phyloP scores from a whole-genome alignment of 495 filamentous ascomycete genomes.

The Podospora conica region DNA sequence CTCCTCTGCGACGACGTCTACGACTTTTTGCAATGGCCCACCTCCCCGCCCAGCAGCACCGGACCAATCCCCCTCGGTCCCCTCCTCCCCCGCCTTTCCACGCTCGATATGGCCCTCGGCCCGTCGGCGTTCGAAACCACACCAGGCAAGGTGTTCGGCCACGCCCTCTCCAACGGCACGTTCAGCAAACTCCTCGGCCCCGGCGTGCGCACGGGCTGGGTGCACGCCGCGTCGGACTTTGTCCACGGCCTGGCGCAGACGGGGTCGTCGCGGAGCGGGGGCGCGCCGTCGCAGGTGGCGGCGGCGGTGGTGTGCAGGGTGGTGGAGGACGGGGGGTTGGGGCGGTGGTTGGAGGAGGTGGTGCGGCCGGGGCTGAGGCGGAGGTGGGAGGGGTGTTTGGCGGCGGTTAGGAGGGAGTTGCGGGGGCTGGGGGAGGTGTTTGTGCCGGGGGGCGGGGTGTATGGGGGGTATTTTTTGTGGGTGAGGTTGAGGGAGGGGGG shows the following conservation, averaged over 20 bases:
- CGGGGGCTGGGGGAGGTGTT: constrained; percentile 50
- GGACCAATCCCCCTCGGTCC: neutral
- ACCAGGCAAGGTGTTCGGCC: constrained; percentile 49
- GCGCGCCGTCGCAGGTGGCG: constrained; percentile 65
- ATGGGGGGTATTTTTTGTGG: constrained; percentile 83
- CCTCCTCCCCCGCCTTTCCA: constrained; percentile 61
- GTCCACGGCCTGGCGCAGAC: constrained; percentile 63
- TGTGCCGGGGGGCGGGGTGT: constrained; percentile 27
- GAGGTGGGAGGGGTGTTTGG: constrained; percentile 49
- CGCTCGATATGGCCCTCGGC: constrained; percentile 56
- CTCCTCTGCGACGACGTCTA: constrained; percentile 89
- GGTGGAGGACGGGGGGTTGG: constrained; percentile 46
- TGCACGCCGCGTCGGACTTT: constrained; percentile 63
- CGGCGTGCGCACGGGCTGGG: constrained; percentile 75
- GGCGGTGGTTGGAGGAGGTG: constrained; percentile 33
- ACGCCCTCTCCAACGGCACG: constrained; percentile 71
- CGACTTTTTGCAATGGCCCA: constrained; percentile 73
- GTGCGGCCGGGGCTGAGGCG: constrained; percentile 50
- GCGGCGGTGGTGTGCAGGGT: constrained; percentile 60
- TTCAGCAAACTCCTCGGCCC: constrained; percentile 84
- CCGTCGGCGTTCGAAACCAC: constrained; percentile 38
- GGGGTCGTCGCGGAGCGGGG: constrained; percentile 65
- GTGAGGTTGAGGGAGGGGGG: constrained; percentile 49
- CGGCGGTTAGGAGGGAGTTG: constrained; percentile 51
- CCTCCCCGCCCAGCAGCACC: constrained; percentile 2